Percentiles rank a stretch among this genome's conserved stretches.
These are phyloP conservation scores for Phalaenopsis equestris DNA, from an alignment of 106 monocot genomes.

Conservation along the genomic window DNA sequence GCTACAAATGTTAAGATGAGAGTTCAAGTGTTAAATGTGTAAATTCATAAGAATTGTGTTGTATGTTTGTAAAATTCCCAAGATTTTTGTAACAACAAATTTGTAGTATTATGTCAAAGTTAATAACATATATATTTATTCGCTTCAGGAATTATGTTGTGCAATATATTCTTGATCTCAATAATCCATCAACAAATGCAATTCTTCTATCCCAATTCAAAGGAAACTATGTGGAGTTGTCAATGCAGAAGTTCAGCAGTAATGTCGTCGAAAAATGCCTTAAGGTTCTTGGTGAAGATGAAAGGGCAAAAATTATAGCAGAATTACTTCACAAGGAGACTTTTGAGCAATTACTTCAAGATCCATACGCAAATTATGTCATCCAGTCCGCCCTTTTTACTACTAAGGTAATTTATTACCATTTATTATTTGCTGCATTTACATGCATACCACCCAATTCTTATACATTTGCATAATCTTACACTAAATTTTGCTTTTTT, in stretches of 20 bases:
- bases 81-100: no score
- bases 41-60: no score
- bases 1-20: no score
- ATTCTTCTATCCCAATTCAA: conserved; percentile 37
- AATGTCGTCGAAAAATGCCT: conserved; percentile 97
- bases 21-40: no score
- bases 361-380: conserved; percentile 91
- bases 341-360: conserved; percentile 72
- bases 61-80: no score
- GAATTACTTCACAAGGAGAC: conserved; percentile 47
- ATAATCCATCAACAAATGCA: conserved; percentile 23
- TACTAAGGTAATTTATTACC: conserved; percentile 42
- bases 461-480: no score
- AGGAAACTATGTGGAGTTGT: conserved; percentile 52
- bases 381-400: conserved; percentile 57
- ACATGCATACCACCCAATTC: no score
- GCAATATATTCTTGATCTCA: conserved; percentile 57
- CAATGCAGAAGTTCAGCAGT: conserved; percentile 79
- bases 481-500: no score
- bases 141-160: conserved; percentile 79
- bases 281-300: conserved; percentile 31
- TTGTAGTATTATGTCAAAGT: no score
- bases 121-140: no score
- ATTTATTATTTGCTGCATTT: not conserved
- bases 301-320: conserved; percentile 29